Conservation (phyloP, 495 filamentous ascomycete species). For the Pseudoneurospora amorphoporcata region DNA sequence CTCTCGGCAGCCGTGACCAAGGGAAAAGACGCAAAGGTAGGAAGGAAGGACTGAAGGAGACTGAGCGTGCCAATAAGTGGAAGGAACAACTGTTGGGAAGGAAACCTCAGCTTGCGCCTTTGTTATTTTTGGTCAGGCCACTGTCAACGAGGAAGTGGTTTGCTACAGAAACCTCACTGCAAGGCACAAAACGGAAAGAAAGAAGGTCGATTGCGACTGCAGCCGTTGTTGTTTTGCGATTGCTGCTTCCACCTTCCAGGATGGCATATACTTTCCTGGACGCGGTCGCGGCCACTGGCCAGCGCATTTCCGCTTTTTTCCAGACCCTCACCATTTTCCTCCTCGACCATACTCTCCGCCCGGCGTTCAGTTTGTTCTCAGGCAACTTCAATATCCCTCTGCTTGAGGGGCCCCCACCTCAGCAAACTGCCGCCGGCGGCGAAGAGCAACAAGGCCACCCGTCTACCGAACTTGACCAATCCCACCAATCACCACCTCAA, state of each 20-base stretch:
- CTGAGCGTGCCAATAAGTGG: not conserved
- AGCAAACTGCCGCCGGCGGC: not conserved
- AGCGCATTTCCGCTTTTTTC: constrained; percentile 14
- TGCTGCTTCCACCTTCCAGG: not conserved
- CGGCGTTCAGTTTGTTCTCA: constrained; percentile 8
- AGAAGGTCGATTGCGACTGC: not conserved
- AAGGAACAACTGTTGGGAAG: not conserved
- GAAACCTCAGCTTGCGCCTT: not conserved
- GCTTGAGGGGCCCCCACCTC: not conserved
- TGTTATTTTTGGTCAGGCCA: not conserved
- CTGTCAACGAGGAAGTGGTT: not conserved
- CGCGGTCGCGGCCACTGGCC: constrained; percentile 15
- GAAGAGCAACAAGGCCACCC: not conserved
- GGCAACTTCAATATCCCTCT: not conserved
- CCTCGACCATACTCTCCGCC: constrained; percentile 9
- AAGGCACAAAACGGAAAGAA: not conserved
- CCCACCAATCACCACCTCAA: not conserved
- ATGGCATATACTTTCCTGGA: constrained; percentile 19
- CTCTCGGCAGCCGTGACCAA: not conserved
- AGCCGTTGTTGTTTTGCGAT: not conserved
- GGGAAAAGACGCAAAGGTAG: not conserved
- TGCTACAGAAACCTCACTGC: not conserved
- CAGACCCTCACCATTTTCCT: constrained; percentile 17
- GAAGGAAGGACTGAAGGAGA: not conserved
- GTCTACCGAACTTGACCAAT: not conserved